Evolutionary conservation across 164 flowering plant genomes (phyloP).

Genomic region (Cinnamomum chago): DNA sequence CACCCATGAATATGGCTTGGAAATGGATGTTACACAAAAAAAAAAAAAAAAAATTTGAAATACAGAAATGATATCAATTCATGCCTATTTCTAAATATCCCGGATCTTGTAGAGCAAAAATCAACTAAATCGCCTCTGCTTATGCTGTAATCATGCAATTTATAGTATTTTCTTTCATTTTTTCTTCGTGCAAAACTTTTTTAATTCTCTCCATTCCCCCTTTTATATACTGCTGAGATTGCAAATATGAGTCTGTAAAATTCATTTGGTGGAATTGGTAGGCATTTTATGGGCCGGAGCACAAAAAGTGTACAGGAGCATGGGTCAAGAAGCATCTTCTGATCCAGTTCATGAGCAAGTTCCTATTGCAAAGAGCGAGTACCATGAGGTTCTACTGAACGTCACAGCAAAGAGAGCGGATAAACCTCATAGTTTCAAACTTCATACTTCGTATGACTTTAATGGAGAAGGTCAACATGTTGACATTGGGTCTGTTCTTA

Average conservation of each 20-base stretch:
- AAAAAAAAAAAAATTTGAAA: too few species aligned
- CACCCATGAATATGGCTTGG: too few species aligned
- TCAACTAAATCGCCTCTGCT: not conserved
- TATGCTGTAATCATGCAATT: not conserved
- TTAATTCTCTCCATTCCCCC: not conserved
- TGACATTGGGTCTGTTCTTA: slow-evolving; percentile 54
- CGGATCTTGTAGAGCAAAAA: too few species aligned
- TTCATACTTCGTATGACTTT: slow-evolving; percentile 20
- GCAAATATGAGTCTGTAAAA: not conserved
- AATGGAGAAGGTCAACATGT: slow-evolving; percentile 23
- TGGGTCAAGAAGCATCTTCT: slow-evolving; percentile 17
- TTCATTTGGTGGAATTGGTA: slow-evolving; percentile 12
- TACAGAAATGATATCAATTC: too few species aligned
- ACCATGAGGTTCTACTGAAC: slow-evolving; percentile 38
- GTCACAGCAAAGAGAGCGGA: slow-evolving; percentile 11
- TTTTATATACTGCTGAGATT: not conserved
- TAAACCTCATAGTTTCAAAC: slow-evolving; percentile 8
- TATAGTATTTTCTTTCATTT: not conserved
- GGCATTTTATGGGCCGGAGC: slow-evolving; percentile 34
- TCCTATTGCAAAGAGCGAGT: slow-evolving; percentile 13
- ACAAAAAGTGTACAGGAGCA: slow-evolving; percentile 18
- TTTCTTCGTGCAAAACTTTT: not conserved
- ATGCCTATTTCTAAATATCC: too few species aligned
- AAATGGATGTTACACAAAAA: too few species aligned
- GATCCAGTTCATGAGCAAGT: slow-evolving; percentile 9